These are phyloP conservation scores for Dictyostelium firmibasis DNA, from an alignment of 78 protist genomes.

Conservation along the genomic window DNA sequence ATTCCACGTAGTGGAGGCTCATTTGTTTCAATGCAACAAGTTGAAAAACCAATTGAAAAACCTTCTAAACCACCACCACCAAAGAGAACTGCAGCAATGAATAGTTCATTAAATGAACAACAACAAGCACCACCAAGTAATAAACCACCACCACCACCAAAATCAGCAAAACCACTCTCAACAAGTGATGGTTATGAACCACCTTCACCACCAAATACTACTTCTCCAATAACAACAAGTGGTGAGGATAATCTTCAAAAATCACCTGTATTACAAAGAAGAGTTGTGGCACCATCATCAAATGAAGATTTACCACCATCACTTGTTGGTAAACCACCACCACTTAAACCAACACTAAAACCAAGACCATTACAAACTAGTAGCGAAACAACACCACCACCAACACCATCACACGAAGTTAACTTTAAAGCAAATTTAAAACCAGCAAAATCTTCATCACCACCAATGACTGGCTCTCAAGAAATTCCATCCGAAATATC, in stretches of 20 bases:
- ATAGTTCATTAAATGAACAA: neutral
- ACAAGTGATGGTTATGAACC: neutral
- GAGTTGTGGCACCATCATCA: neutral
- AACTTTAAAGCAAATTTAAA: neutral
- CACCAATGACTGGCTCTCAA: constrained; percentile 12
- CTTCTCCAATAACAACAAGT: neutral
- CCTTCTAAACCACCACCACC: constrained; percentile 26
- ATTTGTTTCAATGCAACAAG: neutral
- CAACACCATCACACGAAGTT: neutral
- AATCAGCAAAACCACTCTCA: neutral
- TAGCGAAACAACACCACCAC: neutral
- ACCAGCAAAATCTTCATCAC: neutral
- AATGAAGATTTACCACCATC: neutral
- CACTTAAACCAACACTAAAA: constrained; percentile 14
- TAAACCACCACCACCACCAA: neutral
- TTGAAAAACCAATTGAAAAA: neutral
- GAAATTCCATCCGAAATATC: neutral
- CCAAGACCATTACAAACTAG: neutral
- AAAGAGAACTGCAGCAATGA: neutral
- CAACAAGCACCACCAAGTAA: neutral
- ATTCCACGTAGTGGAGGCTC: neutral
- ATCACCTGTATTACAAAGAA: neutral
- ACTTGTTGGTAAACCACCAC: neutral
- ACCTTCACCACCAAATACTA: constrained; percentile 2
- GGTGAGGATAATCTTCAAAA: neutral